These are phyloP conservation scores for Xerocomellus dryophilus DNA, from an alignment of 768 basidiomycete genomes.

Conservation along the genomic window DNA sequence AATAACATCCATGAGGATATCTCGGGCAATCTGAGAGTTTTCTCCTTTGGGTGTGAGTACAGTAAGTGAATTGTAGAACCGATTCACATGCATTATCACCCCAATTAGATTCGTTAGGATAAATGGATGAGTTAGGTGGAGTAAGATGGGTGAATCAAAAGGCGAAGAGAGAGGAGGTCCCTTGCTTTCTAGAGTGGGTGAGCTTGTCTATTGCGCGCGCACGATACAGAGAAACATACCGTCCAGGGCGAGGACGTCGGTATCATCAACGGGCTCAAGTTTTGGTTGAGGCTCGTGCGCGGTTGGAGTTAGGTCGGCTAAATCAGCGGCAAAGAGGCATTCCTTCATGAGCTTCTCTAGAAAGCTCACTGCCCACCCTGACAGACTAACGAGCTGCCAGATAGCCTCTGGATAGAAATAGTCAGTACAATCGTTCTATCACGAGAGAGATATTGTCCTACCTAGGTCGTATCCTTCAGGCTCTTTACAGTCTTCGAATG, in stretches of 20 bases:
- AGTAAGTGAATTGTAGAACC: conserved; percentile 52
- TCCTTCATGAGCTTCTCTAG: conserved; percentile 60
- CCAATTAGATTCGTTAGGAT: conserved; percentile 48
- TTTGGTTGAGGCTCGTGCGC: conserved; percentile 17
- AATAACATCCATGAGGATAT: conserved; percentile 59
- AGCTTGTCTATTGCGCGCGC: conserved; percentile 41
- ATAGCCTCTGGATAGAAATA: conserved; percentile 48
- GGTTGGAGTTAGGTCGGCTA: conserved; percentile 12
- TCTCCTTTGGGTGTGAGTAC: conserved; percentile 55
- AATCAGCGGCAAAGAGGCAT: conserved; percentile 38
- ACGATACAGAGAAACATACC: conserved; percentile 25
- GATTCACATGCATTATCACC: conserved; percentile 55
- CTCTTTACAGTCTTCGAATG: conserved; percentile 67
- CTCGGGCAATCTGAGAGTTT: conserved; percentile 61
- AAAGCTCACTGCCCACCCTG: conserved; percentile 59
- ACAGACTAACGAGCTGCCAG: conserved; percentile 69
- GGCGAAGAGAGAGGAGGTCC: conserved; percentile 14
- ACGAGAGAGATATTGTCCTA: conserved; percentile 22
- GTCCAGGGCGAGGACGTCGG: conserved; percentile 19
- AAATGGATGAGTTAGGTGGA: conserved; percentile 64
- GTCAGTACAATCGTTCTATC: conserved; percentile 5
- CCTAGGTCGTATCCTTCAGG: conserved; percentile 62
- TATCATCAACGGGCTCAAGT: conserved; percentile 29
- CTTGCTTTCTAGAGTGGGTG: conserved; percentile 26
- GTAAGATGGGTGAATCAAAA: conserved; percentile 42